phyloP scores from a whole-genome alignment of 768 basidiomycete species.

The Leccinum ochraceum region DNA sequence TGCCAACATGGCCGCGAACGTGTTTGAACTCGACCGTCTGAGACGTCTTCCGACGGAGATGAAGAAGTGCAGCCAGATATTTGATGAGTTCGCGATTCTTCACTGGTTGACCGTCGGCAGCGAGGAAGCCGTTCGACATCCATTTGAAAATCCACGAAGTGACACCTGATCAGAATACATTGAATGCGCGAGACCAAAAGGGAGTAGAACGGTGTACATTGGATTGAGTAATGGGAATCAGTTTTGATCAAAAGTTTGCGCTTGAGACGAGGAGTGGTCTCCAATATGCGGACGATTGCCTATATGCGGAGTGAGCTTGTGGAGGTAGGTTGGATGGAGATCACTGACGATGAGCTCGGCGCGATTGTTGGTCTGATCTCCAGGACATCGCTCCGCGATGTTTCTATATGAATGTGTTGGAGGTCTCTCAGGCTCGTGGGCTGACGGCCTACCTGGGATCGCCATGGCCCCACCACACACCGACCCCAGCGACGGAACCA shows the following conservation, averaged over 20 bases:
- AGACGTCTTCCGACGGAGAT: constrained; percentile 48
- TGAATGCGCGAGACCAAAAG: constrained; percentile 8
- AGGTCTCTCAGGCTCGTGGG: background rate
- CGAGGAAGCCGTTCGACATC: constrained; percentile 53
- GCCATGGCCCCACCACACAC: constrained; percentile 82
- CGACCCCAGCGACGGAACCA: constrained; percentile 74
- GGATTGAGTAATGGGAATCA: constrained; percentile 83
- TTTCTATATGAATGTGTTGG: constrained; percentile 52
- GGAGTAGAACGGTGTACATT: constrained; percentile 48
- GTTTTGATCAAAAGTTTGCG: constrained; percentile 73
- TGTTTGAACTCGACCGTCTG: constrained; percentile 65
- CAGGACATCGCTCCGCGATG: constrained; percentile 78
- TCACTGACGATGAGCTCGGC: constrained; percentile 77
- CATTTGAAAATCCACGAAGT: constrained; percentile 69
- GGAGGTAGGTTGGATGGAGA: constrained; percentile 24
- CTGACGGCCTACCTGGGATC: constrained; percentile 52
- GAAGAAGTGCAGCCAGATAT: constrained; percentile 65
- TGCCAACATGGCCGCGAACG: constrained; percentile 79
- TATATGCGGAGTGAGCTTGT: constrained; percentile 40
- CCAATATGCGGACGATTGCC: constrained; percentile 84
- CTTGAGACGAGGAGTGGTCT: constrained; percentile 60
- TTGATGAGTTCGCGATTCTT: constrained; percentile 74
- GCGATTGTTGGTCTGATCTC: constrained; percentile 83
- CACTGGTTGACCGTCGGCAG: constrained; percentile 52
- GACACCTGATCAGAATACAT: constrained; percentile 54